Evolutionary conservation across 257 asterid genomes (phyloP).

Genomic region (Capsicum baccatum): DNA sequence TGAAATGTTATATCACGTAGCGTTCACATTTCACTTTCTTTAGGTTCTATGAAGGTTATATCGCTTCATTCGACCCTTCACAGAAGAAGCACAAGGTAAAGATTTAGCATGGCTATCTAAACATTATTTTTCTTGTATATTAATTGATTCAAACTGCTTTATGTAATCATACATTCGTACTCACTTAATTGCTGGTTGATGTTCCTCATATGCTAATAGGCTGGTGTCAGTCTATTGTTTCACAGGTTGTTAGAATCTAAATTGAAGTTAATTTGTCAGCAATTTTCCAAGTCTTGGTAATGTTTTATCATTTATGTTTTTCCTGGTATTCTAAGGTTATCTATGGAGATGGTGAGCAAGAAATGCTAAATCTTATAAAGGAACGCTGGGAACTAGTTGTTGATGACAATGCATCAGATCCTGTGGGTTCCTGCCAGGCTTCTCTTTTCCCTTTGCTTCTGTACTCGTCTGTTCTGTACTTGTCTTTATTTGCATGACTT

Average conservation of each 20-base stretch:
- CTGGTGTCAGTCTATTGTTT: slow-evolving; percentile 7
- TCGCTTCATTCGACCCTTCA: slow-evolving; percentile 32
- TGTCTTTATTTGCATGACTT: slow-evolving; percentile 9
- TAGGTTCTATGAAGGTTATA: slow-evolving; percentile 48
- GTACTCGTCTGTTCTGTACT: neutral
- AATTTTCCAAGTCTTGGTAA: neutral
- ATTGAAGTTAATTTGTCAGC: slow-evolving; percentile 21
- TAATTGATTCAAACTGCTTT: slow-evolving; percentile 17
- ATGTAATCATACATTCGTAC: slow-evolving; percentile 13
- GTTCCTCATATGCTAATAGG: slow-evolving; percentile 29
- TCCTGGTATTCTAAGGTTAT: slow-evolving; percentile 35
- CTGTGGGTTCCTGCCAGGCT: slow-evolving; percentile 24
- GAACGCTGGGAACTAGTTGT: slow-evolving; percentile 41
- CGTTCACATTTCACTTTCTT: slow-evolving; percentile 34
- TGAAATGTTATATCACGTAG: neutral
- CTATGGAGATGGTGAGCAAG: slow-evolving; percentile 43
- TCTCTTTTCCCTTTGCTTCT: neutral
- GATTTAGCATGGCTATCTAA: slow-evolving; percentile 18
- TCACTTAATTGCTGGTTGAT: neutral
- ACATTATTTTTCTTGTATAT: neutral
- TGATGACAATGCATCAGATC: slow-evolving; percentile 29
- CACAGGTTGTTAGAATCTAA: slow-evolving; percentile 10
- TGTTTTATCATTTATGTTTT: slow-evolving; percentile 21
- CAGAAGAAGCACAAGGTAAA: slow-evolving; percentile 42
- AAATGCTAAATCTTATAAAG: slow-evolving; percentile 35